These are phyloP conservation scores for Pseudogymnoascus sp. DNA, from an alignment of 2,329 filamentous ascomycete species.

Conservation along the genomic window DNA sequence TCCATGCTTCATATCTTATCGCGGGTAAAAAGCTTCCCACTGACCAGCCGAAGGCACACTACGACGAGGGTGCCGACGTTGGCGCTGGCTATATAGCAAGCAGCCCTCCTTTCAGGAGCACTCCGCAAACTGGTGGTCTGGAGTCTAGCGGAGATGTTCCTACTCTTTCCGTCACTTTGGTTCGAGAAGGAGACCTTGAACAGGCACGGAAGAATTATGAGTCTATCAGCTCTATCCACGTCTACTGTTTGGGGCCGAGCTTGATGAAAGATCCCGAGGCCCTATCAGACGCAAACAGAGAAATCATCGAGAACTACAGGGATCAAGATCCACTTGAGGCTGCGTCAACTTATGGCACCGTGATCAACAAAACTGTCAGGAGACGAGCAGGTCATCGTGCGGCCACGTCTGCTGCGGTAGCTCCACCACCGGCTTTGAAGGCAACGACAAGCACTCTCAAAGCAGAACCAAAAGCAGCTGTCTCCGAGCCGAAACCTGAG, in stretches of 20 bases:
- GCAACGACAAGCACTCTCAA: conserved; percentile 6
- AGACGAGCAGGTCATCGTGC: conserved; percentile 31
- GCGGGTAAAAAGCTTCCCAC: conserved; percentile 52
- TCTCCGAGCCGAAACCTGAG: conserved; percentile 16
- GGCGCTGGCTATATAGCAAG: conserved; percentile 59
- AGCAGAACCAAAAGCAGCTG: conserved; percentile 16
- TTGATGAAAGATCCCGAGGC: conserved; percentile 50
- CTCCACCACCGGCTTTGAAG: conserved; percentile 33
- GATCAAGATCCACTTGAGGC: conserved; percentile 51
- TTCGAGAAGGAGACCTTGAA: conserved; percentile 63
- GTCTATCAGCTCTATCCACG: conserved; percentile 67
- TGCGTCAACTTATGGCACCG: conserved; percentile 60
- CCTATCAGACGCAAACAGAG: conserved; percentile 60
- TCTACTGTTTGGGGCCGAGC: conserved; percentile 74
- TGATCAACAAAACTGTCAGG: conserved; percentile 62
- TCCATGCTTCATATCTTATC: conserved; percentile 91
- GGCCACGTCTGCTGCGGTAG: conserved; percentile 22
- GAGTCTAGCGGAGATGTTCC: conserved; percentile 32
- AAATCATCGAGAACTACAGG: conserved; percentile 47
- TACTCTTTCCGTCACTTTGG: conserved; percentile 55
- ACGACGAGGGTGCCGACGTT: conserved; percentile 33
- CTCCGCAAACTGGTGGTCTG: conserved; percentile 44
- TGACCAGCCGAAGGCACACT: not conserved
- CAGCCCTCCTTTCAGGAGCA: conserved; percentile 40
- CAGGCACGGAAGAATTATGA: conserved; percentile 43